A percentile compares a stretch with the other conserved stretches of the same genome.
Conservation (phyloP, 2,329 filamentous ascomycete species). For the Calonectria honghensis region DNA sequence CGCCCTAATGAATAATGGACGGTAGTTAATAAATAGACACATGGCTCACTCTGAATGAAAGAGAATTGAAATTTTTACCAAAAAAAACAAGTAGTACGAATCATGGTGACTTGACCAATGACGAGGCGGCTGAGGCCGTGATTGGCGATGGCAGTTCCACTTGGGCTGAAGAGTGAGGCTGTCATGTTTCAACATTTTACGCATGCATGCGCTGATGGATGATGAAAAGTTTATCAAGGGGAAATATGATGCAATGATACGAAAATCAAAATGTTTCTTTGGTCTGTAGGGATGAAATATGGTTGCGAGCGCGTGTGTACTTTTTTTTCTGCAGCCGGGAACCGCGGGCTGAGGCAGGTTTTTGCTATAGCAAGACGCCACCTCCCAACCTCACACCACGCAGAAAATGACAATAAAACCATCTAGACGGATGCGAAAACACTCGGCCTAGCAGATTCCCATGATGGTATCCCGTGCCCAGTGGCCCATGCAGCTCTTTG, state of each 20-base stretch:
- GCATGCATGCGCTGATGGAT: background rate
- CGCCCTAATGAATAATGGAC: background rate
- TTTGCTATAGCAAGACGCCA: background rate
- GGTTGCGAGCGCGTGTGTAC: background rate
- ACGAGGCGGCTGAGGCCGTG: background rate
- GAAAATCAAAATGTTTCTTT: conserved; percentile 1
- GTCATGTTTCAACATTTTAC: background rate
- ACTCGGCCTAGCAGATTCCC: background rate
- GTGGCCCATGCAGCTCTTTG: conserved; percentile 19
- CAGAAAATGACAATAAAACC: background rate
- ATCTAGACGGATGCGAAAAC: conserved; percentile 8
- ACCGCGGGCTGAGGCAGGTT: background rate
- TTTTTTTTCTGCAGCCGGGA: background rate
- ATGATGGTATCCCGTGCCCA: conserved; percentile 16
- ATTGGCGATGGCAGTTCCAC: conserved; percentile 2
- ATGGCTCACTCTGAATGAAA: background rate
- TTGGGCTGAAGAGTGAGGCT: background rate
- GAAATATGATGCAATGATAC: background rate
- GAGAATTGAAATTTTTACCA: background rate
- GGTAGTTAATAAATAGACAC: conserved; percentile 12
- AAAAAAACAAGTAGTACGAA: background rate
- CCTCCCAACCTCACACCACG: background rate
- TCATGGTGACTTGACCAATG: conserved; percentile 8
- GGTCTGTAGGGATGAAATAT: background rate
- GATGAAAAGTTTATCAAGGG: background rate